Conservation (phyloP, 352 stramenopile genomes). For the Thalassiosira pacifica region DNA sequence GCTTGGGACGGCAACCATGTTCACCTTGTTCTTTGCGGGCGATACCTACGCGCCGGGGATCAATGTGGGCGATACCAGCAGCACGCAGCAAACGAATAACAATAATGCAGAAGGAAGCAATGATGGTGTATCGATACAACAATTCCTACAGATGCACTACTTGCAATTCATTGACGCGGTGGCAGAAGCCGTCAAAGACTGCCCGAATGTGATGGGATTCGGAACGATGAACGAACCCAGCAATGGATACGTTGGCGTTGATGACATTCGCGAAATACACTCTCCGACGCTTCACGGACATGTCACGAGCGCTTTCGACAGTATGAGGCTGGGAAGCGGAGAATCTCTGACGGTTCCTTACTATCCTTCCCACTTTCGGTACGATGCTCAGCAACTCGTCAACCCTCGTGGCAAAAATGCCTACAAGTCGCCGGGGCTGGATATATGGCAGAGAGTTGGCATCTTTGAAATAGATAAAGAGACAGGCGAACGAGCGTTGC, state of each 20-base stretch:
- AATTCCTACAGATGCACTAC: constrained; percentile 91
- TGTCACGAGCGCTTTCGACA: constrained; percentile 4
- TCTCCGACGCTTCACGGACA: constrained; percentile 18
- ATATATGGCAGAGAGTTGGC: constrained; percentile 41
- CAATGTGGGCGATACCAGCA: too few species aligned
- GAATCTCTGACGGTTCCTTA: constrained; percentile 6
- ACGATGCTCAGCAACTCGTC: not conserved
- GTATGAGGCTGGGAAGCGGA: constrained; percentile 10
- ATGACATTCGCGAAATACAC: constrained; percentile 14
- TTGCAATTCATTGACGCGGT: constrained; percentile 82
- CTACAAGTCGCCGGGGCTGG: constrained; percentile 5
- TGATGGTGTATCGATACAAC: constrained; percentile 86
- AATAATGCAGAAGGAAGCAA: not conserved
- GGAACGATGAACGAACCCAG: constrained; percentile 91
- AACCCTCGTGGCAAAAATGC: constrained; percentile 1
- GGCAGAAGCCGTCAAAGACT: constrained; percentile 83
- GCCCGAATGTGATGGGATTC: constrained; percentile 91
- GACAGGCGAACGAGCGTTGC: constrained; percentile 20
- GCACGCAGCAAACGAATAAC: constrained; percentile 87
- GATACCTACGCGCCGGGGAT: constrained; percentile 86
- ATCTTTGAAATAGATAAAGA: constrained; percentile 32
- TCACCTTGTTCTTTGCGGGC: constrained; percentile 91
- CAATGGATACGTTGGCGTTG: constrained; percentile 45
- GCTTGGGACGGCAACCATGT: constrained; percentile 91
- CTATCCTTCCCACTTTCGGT: constrained; percentile 24